phyloP scores from a whole-genome alignment of 495 filamentous ascomycete genomes.

The Melanomma pulvis-pyrius region DNA sequence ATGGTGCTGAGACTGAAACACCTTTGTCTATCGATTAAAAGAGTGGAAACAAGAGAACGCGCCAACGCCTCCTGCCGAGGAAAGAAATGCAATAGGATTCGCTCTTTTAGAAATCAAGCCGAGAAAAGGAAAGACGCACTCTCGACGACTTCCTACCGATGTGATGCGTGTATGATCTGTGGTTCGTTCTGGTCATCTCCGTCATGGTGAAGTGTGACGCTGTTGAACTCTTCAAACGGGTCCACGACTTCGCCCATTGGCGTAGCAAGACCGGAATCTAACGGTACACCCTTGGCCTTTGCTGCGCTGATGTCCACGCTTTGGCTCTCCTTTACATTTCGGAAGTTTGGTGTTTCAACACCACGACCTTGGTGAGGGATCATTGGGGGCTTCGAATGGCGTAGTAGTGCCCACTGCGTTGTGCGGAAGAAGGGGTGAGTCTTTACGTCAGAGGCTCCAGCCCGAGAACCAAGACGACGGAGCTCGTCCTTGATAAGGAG shows the following conservation, averaged over 20 bases:
- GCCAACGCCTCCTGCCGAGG: slow-evolving; percentile 17
- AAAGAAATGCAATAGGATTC: slow-evolving; percentile 6
- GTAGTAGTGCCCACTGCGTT: slow-evolving; percentile 94
- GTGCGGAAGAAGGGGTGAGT: slow-evolving; percentile 92
- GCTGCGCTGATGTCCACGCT: slow-evolving; percentile 87
- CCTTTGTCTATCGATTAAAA: slow-evolving; percentile 1
- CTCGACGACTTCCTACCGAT: neutral
- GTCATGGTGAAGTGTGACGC: slow-evolving; percentile 95
- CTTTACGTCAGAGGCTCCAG: slow-evolving; percentile 96
- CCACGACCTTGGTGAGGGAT: slow-evolving; percentile 89
- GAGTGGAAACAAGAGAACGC: slow-evolving; percentile 25
- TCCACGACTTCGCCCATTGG: slow-evolving; percentile 84
- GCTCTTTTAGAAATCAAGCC: slow-evolving; percentile 1
- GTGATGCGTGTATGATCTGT: slow-evolving; percentile 16
- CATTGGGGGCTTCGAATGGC: slow-evolving; percentile 99
- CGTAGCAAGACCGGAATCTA: slow-evolving; percentile 83
- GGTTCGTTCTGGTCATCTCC: slow-evolving; percentile 64
- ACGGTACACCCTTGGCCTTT: slow-evolving; percentile 67
- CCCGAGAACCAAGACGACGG: slow-evolving; percentile 88
- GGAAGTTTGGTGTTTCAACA: slow-evolving; percentile 93
- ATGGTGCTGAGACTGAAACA: neutral
- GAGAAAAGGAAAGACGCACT: neutral
- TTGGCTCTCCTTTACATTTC: slow-evolving; percentile 95
- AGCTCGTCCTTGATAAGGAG: slow-evolving; percentile 97
- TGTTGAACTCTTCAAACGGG: slow-evolving; percentile 99